phyloP scores from a whole-genome alignment of 495 filamentous ascomycete genomes.

The Penicillium verhagenii region DNA sequence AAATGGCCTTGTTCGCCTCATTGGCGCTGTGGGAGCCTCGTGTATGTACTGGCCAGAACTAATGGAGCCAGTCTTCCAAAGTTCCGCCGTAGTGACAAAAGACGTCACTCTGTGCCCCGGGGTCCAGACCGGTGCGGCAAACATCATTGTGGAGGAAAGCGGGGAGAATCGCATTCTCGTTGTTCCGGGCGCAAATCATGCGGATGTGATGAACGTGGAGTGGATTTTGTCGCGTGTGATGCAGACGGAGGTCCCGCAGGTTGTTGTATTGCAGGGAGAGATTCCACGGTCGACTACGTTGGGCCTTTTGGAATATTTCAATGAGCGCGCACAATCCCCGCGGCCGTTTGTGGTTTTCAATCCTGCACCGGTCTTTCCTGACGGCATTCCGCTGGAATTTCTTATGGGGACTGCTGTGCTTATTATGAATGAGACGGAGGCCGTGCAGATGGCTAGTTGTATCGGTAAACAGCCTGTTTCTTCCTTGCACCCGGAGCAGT shows the following conservation, averaged over 20 bases:
- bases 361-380: slow-evolving; percentile 64
- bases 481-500: slow-evolving; percentile 37
- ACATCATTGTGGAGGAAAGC: slow-evolving; percentile 28
- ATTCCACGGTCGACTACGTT: slow-evolving; percentile 68
- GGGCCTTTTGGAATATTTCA: slow-evolving; percentile 56
- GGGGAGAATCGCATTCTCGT: slow-evolving; percentile 81
- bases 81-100: slow-evolving; percentile 21
- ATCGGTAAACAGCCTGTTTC: slow-evolving; percentile 19
- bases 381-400: slow-evolving; percentile 47
- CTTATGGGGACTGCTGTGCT: slow-evolving; percentile 63
- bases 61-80: slow-evolving; percentile 18
- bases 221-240: slow-evolving; percentile 1
- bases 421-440: slow-evolving; percentile 83
- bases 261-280: slow-evolving; percentile 78
- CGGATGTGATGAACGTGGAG: slow-evolving; percentile 22
- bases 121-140: slow-evolving; percentile 25
- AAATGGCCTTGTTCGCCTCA: slow-evolving; percentile 26
- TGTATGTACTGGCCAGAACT: slow-evolving; percentile 22
- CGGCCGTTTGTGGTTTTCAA: slow-evolving; percentile 55
- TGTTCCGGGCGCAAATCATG: slow-evolving; percentile 67
- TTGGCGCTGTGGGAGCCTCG: slow-evolving; percentile 25
- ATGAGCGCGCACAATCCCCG: too few species aligned
- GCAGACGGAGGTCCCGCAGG: slow-evolving; percentile 34
- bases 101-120: slow-evolving; percentile 12
- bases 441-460: slow-evolving; percentile 54